Percentiles rank a stretch among this genome's conserved stretches.
Evolutionary conservation across 2,329 filamentous ascomycete genomes (phyloP).

Genomic region (Podosphaera leucotricha): DNA sequence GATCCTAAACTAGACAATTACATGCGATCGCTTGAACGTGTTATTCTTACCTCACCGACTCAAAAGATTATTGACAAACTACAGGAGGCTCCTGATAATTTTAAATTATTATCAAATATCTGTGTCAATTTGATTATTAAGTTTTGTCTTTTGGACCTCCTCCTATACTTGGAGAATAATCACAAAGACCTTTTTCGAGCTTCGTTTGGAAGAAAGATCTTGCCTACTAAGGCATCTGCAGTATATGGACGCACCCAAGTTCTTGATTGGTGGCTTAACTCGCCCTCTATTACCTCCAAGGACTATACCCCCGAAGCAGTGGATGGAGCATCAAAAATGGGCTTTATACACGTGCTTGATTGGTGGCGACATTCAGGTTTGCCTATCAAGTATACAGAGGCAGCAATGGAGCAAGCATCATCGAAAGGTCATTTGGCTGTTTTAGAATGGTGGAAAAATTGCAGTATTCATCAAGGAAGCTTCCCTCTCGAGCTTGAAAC

Average conservation of each 20-base stretch:
- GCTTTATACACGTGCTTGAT: slow-evolving; percentile 64
- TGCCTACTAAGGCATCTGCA: slow-evolving; percentile 71
- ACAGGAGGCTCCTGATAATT: slow-evolving; percentile 43
- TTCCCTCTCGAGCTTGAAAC: slow-evolving; percentile 21
- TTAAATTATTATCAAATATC: slow-evolving; percentile 49
- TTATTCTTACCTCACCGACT: slow-evolving; percentile 50
- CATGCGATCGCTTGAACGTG: slow-evolving; percentile 64
- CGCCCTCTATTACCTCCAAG: slow-evolving; percentile 59
- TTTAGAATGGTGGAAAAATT: slow-evolving; percentile 79
- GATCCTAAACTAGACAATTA: slow-evolving; percentile 45
- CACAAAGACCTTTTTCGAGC: slow-evolving; percentile 60
- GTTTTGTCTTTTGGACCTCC: slow-evolving; percentile 59
- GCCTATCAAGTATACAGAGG: slow-evolving; percentile 63
- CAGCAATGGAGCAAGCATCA: slow-evolving; percentile 69
- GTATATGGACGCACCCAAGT: slow-evolving; percentile 70
- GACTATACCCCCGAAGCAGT: slow-evolving; percentile 58
- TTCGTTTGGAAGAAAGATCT: slow-evolving; percentile 57
- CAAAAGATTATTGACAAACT: slow-evolving; percentile 52
- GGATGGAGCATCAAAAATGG: slow-evolving; percentile 66
- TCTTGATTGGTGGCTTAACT: slow-evolving; percentile 76
- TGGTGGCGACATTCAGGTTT: slow-evolving; percentile 78
- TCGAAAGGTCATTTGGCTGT: slow-evolving; percentile 66
- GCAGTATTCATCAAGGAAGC: slow-evolving; percentile 32
- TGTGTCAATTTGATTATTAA: slow-evolving; percentile 80
- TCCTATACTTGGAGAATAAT: slow-evolving; percentile 45